Base-by-base conservation (phyloP, 768 basidiomycete species). In the Boletus patriciae region DNA sequence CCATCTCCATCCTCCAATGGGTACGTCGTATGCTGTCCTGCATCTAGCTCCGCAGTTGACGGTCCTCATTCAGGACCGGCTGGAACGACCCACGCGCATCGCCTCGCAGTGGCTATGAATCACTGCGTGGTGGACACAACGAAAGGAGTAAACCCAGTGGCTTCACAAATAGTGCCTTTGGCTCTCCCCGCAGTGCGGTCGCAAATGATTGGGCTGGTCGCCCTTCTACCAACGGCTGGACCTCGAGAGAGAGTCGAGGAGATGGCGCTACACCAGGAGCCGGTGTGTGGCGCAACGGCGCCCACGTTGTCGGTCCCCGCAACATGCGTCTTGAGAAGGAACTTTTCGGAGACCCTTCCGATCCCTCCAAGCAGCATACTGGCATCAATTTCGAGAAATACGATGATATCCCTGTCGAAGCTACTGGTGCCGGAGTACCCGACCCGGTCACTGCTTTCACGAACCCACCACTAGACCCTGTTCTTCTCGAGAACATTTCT, bases 351-450 rank as follows among this genome's bases (percentile, higher is more conserved):
- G 94, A 96, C 61, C 80, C 82, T 40, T 78, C 83, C 45, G 96
- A 98, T 72, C 84, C 88, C 23, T 85, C 85, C 57, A 92, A 91
- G 70, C 90, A 97, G 73, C 87, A 93, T 70, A 96, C 95, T 43
- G 97, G 97, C 61, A 98, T 99, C 78, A 99, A 99, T 78, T 99
- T 99, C 70, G 97, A 99, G 78, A 97, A 97, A 76, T 99, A 98
- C 68, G 97, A 97, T 74, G 96, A 98, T 72, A 99, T 99, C 70
- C 97, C 97, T 61, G 95, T 99, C 64, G 97, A 98, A 77, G 96
- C 95, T 36, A 98, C 96, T 47, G 97, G 97, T 64, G 86, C 87
- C 58, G 91, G 89, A 65, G 96, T 98, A n/a, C 97, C 97, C 59
- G 96, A 98, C 41, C 94, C 97, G 44, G 84, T 98, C 67, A 83